Percentiles rank a stretch among this genome's conserved stretches.
phyloP scores from a whole-genome alignment of 352 stramenopile genomes.

The Globisporangium spiculum region DNA sequence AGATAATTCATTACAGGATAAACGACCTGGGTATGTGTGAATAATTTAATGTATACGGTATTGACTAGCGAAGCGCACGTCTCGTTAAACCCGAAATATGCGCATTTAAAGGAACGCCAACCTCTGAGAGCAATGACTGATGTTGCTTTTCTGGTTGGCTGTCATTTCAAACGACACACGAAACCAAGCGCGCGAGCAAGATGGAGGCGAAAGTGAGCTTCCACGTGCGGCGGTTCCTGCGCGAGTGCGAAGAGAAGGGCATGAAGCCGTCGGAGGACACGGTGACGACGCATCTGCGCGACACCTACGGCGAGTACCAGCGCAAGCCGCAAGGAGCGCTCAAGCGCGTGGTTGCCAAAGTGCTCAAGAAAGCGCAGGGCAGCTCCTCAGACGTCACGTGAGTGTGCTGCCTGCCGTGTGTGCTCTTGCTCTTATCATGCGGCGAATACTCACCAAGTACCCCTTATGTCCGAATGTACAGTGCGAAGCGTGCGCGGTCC shows the following conservation, averaged over 20 bases:
- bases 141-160: constrained; percentile 1
- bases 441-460: not conserved
- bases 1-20: no score
- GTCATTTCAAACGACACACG: not conserved
- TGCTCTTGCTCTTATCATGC: not conserved
- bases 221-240: constrained; percentile 81
- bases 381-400: constrained; percentile 18
- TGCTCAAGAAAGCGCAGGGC: constrained; percentile 57
- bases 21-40: no score
- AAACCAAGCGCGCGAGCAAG: not conserved
- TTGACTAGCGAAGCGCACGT: no score
- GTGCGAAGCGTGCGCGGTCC: constrained; percentile 54
- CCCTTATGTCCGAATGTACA: constrained; percentile 3
- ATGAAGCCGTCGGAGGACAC: constrained; percentile 56
- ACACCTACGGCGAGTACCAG: constrained; percentile 84
- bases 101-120: no score
- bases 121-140: no score
- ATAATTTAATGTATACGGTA: no score
- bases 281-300: constrained; percentile 55
- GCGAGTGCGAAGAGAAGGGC: constrained; percentile 72
- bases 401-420: not conserved
- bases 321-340: constrained; percentile 72
- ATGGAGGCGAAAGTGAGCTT: constrained; percentile 89
- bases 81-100: no score
- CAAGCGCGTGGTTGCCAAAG: constrained; percentile 67